Evolutionary conservation across 176 grass and related monocot genomes (phyloP).

Genomic region (Metroxylon sagu): DNA sequence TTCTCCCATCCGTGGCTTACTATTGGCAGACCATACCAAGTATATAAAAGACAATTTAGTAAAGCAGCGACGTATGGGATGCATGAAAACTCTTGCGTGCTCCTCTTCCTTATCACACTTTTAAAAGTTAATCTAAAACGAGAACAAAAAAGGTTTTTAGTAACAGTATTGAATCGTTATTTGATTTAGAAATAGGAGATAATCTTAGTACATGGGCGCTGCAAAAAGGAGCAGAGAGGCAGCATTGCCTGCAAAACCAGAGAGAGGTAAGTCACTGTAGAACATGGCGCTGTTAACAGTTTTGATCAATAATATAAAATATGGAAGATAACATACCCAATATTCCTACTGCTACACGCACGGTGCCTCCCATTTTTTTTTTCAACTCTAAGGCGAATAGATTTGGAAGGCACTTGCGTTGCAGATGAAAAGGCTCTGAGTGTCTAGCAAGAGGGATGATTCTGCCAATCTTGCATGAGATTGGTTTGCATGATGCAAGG

Average conservation of each 20-base stretch:
- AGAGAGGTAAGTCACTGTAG: not conserved
- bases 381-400: too few species aligned
- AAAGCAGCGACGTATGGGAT: conserved; percentile 46
- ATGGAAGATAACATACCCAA: conserved; percentile 32
- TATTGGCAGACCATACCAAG: conserved; percentile 58
- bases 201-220: conserved; percentile 43
- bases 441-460: too few species aligned
- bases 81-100: conserved; percentile 59
- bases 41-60: conserved; percentile 47
- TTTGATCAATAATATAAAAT: not conserved
- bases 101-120: conserved; percentile 57
- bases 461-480: too few species aligned
- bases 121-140: conserved; percentile 55
- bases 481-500: too few species aligned
- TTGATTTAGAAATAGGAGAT: not conserved
- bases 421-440: too few species aligned
- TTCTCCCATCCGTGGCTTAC: conserved; percentile 72
- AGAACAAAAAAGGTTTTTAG: conserved; percentile 4
- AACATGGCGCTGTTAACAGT: not conserved
- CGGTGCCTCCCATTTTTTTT: not conserved
- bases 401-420: too few species aligned
- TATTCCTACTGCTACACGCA: conserved; percentile 37
- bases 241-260: conserved; percentile 37
- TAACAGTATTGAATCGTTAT: not conserved
- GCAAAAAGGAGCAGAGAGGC: conserved; percentile 53